Evolutionary conservation across 441 rosid genomes (phyloP).

Genomic region (Corymbia calophylla): DNA sequence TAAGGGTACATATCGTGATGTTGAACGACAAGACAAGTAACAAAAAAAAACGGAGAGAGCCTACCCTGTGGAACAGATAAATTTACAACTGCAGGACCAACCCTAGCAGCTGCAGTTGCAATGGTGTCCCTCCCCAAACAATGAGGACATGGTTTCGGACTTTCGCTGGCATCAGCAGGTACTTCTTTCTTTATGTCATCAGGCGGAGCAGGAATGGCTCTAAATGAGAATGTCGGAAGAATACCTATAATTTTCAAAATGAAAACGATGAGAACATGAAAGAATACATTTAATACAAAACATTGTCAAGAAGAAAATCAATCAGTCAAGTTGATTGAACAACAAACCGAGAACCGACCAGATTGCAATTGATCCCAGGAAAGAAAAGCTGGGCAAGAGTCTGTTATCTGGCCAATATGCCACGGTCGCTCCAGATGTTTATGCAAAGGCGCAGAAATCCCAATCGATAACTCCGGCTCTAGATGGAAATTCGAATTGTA

Average conservation of each 20-base stretch:
- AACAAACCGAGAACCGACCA: constrained; percentile 23
- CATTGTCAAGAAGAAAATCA: background rate
- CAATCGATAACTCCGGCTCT: constrained; percentile 31
- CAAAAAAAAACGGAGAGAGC: background rate
- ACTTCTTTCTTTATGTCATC: constrained; percentile 14
- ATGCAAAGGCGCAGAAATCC: constrained; percentile 21
- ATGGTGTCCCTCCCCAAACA: constrained; percentile 70
- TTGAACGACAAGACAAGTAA: background rate
- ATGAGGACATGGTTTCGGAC: constrained; percentile 30
- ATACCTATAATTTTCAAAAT: constrained; percentile 25
- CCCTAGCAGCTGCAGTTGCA: constrained; percentile 80
- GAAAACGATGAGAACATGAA: background rate
- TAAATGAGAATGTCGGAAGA: constrained; percentile 21
- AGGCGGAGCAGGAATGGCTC: constrained; percentile 30
- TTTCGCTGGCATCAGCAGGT: constrained; percentile 28
- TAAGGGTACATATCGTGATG: background rate
- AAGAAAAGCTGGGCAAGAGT: constrained; percentile 6
- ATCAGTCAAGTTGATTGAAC: background rate
- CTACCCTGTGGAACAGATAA: constrained; percentile 63
- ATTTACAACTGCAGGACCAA: constrained; percentile 88
- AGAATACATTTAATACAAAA: background rate
- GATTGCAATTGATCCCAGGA: constrained; percentile 18
- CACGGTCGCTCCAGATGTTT: constrained; percentile 22
- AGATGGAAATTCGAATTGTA: background rate
- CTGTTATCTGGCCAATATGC: background rate